Conservation (phyloP, 2,329 filamentous ascomycete species). For the Penicillium sp. region DNA sequence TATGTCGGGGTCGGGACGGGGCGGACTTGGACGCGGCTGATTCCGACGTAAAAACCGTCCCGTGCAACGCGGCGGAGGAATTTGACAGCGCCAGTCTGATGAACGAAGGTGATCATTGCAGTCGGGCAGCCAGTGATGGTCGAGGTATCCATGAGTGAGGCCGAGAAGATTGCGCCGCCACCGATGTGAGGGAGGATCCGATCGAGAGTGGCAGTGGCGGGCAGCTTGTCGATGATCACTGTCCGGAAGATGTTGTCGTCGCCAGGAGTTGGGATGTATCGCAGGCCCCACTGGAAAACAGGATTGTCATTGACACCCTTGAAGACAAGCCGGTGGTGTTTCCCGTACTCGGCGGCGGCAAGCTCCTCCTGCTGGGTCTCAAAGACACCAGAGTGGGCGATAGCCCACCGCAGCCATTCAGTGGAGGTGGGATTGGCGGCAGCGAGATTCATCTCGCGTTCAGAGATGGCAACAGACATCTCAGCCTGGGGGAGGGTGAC, state of each 20-base stretch:
- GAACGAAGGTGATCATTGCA: constrained; percentile 8
- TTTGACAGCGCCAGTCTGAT: constrained; percentile 8
- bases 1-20: constrained; percentile 14
- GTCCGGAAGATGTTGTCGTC: constrained; percentile 6
- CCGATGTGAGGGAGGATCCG: constrained; percentile 10
- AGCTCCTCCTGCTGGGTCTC: background rate
- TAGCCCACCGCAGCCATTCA: constrained; percentile 1
- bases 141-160: constrained; percentile 7
- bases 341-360: background rate
- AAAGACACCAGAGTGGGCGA: constrained; percentile 6
- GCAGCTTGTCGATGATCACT: constrained; percentile 8
- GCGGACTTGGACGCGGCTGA: background rate
- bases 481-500: background rate
- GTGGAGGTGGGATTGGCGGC: background rate
- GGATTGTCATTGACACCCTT: background rate
- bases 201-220: background rate
- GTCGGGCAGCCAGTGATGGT: constrained; percentile 4
- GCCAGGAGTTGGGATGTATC: constrained; percentile 1
- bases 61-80: constrained; percentile 9
- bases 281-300: constrained; percentile 13
- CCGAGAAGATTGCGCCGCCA: constrained; percentile 12
- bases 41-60: constrained; percentile 11
- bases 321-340: background rate
- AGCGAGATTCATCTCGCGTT: background rate
- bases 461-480: background rate